Evolutionary conservation across 2,329 filamentous ascomycete genomes (phyloP).

Genomic region (Amauroascus verrucosus): DNA sequence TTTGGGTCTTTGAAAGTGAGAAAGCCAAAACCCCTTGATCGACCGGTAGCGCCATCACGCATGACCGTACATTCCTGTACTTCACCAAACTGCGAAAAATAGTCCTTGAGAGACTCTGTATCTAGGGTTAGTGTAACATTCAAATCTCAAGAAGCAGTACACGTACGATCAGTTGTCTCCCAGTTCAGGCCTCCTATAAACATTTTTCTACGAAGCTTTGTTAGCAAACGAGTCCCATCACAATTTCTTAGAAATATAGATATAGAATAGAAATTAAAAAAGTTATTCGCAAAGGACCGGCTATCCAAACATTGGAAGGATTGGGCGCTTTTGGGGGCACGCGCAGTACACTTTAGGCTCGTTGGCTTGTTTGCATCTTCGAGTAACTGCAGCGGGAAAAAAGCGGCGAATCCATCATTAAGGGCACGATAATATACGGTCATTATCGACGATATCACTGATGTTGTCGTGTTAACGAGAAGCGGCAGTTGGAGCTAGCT

Average conservation of each 20-base stretch:
- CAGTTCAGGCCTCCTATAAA: conserved; percentile 98
- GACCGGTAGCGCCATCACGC: conserved; percentile 86
- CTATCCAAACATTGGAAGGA: not conserved
- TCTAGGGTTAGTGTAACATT: conserved; percentile 15
- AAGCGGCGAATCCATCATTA: not conserved
- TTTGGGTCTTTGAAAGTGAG: conserved; percentile 96
- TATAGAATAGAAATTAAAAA: conserved; percentile 1
- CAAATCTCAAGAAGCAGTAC: conserved; percentile 3
- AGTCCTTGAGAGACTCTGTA: conserved; percentile 86
- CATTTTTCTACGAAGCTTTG: conserved; percentile 68
- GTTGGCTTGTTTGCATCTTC: not conserved
- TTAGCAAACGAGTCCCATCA: conserved; percentile 22
- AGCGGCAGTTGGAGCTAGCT: not conserved
- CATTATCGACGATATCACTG: not conserved
- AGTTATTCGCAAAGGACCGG: not conserved
- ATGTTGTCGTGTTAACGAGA: not conserved
- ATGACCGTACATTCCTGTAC: conserved; percentile 99
- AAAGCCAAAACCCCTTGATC: conserved; percentile 93
- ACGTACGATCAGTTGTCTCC: conserved; percentile 96
- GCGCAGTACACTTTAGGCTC: not conserved
- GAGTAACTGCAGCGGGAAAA: not conserved
- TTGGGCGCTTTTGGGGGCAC: not conserved
- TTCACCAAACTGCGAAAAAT: conserved; percentile 96
- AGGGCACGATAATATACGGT: not conserved
- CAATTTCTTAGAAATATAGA: not conserved